Evolutionary conservation across 768 basidiomycete species (phyloP).

Genomic region (Tulasnella sp.): DNA sequence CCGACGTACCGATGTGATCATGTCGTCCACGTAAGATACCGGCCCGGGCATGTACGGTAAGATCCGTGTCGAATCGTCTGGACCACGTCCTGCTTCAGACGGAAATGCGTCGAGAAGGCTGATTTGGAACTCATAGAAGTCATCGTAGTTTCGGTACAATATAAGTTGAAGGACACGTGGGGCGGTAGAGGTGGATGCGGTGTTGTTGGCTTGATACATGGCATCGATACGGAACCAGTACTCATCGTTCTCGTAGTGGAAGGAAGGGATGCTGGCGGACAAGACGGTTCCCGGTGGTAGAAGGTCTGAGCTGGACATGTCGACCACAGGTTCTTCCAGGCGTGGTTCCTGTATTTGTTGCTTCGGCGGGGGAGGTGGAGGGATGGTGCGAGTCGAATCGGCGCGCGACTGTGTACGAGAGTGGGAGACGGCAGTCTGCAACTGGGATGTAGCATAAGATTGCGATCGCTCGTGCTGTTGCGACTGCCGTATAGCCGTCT

Average conservation of each 20-base stretch:
- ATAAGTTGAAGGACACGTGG: slow-evolving; percentile 60
- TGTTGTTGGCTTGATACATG: slow-evolving; percentile 64
- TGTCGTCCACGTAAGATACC: slow-evolving; percentile 68
- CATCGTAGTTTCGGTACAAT: slow-evolving; percentile 90
- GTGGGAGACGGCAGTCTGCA: slow-evolving; percentile 29
- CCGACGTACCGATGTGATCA: slow-evolving; percentile 66
- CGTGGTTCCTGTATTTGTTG: background rate
- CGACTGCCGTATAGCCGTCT: background rate
- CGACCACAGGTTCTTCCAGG: background rate
- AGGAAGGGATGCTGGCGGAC: slow-evolving; percentile 85
- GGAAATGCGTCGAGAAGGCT: slow-evolving; percentile 78
- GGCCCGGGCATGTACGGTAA: slow-evolving; percentile 98
- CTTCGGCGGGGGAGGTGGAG: too few relatives aligned
- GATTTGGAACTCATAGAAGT: slow-evolving; percentile 97
- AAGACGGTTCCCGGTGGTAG: slow-evolving; percentile 77
- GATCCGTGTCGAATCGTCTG: slow-evolving; percentile 42
- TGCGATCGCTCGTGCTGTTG: slow-evolving; percentile 10
- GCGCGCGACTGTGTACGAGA: slow-evolving; percentile 17
- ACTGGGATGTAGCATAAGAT: slow-evolving; percentile 7
- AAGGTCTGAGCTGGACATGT: slow-evolving; percentile 11
- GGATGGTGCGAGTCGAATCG: background rate
- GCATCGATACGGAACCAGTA: slow-evolving; percentile 97
- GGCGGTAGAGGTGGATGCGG: slow-evolving; percentile 52
- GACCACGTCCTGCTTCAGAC: slow-evolving; percentile 72
- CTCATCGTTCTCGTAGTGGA: slow-evolving; percentile 90